A percentile compares a stretch with the other conserved stretches of the same genome.
phyloP scores from a whole-genome alignment of 768 basidiomycete genomes.

The Mrakia blollopis region DNA sequence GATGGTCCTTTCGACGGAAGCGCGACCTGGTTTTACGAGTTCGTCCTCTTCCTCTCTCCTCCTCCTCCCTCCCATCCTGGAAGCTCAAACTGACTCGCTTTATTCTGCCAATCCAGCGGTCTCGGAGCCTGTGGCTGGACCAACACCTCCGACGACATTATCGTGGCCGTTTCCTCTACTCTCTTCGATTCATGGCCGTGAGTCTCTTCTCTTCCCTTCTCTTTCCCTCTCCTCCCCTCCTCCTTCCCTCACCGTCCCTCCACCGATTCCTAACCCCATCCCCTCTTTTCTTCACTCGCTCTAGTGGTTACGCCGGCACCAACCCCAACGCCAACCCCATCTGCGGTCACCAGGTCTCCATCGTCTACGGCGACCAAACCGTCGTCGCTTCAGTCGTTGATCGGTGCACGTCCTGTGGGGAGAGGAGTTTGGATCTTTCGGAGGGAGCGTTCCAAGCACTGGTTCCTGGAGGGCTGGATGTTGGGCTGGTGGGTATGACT shows the following conservation, averaged over 20 bases:
- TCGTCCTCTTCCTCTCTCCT: not conserved
- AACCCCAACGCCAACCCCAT: constrained; percentile 75
- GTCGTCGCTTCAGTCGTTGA: constrained; percentile 57
- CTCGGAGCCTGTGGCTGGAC: constrained; percentile 62
- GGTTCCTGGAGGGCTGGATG: constrained; percentile 30
- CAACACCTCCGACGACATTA: constrained; percentile 53
- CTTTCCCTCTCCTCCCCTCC: not conserved
- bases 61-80: constrained; percentile 16
- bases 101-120: constrained; percentile 47
- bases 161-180: constrained; percentile 56
- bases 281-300: constrained; percentile 35
- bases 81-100: not conserved
- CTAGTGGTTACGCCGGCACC: constrained; percentile 44
- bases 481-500: constrained; percentile 31
- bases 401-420: constrained; percentile 57
- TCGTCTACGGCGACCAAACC: constrained; percentile 35
- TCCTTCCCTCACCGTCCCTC: not conserved
- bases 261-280: not conserved
- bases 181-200: constrained; percentile 60
- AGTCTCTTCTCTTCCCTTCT: not conserved
- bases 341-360: constrained; percentile 53
- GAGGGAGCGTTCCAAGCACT: constrained; percentile 30
- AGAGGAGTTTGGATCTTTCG: constrained; percentile 34
- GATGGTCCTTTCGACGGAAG: constrained; percentile 53
- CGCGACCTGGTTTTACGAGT: constrained; percentile 41